Conservation (phyloP, 805 yeast genomes). For the Kazachstania martiniae region DNA sequence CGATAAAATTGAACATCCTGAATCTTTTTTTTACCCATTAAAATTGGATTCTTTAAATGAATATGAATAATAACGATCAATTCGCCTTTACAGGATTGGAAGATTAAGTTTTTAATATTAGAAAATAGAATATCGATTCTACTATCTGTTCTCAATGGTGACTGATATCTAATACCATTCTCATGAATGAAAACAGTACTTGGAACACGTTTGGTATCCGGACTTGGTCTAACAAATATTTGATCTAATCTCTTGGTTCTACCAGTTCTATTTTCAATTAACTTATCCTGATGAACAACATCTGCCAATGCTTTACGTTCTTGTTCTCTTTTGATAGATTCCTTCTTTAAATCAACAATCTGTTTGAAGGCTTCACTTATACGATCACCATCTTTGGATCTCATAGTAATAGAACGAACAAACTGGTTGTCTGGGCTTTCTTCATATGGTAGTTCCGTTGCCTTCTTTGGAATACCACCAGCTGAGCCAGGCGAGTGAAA, state of each 20-base stretch:
- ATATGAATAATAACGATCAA: constrained; percentile 85
- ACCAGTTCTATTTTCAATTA: constrained; percentile 71
- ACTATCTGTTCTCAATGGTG: constrained; percentile 75
- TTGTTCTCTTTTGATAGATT: constrained; percentile 78
- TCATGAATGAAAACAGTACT: constrained; percentile 87
- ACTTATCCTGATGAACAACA: constrained; percentile 83
- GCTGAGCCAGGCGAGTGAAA: constrained; percentile 86
- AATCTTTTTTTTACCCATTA: constrained; percentile 93
- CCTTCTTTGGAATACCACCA: constrained; percentile 56
- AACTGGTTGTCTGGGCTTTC: constrained; percentile 79
- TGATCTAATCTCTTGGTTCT: constrained; percentile 81
- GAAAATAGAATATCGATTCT: constrained; percentile 79
- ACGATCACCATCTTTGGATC: constrained; percentile 85
- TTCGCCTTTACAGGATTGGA: constrained; percentile 94
- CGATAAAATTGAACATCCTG: constrained; percentile 92
- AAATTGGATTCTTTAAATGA: constrained; percentile 83
- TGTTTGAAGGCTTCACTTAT: constrained; percentile 83
- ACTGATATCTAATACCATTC: constrained; percentile 90
- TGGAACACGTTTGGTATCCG: constrained; percentile 92
- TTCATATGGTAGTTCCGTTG: constrained; percentile 82
- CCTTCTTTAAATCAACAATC: constrained; percentile 86
- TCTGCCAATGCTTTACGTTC: constrained; percentile 90
- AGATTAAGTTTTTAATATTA: constrained; percentile 85
- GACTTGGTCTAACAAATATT: constrained; percentile 88
- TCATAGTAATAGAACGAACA: constrained; percentile 72